phyloP scores from a whole-genome alignment of 345 rosid genomes.

The Gossypium bickii region DNA sequence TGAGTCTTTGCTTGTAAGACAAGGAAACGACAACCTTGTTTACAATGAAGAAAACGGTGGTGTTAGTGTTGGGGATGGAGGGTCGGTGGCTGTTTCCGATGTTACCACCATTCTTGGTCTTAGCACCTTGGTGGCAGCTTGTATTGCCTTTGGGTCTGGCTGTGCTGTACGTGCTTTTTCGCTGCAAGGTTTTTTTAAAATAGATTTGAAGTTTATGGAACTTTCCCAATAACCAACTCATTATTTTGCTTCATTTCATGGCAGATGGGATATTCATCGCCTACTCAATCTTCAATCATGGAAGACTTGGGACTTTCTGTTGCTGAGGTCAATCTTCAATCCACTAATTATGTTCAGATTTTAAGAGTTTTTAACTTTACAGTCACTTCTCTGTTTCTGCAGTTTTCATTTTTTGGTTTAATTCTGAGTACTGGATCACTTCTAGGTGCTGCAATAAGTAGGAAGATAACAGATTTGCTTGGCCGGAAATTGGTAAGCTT shows the following conservation, averaged over 20 bases:
- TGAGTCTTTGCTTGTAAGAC: background rate
- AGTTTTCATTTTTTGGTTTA: conserved; percentile 17
- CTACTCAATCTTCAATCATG: conserved; percentile 36
- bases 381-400: background rate
- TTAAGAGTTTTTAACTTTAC: too few species aligned
- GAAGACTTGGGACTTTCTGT: conserved; percentile 39
- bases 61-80: background rate
- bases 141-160: background rate
- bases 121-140: conserved; percentile 6
- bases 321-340: conserved; percentile 22
- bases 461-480: conserved; percentile 34
- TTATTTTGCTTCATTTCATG: background rate
- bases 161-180: background rate
- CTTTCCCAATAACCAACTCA: background rate
- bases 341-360: background rate
- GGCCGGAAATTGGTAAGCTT: conserved; percentile 31
- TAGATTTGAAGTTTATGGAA: background rate
- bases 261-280: conserved; percentile 46
- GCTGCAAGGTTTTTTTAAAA: background rate
- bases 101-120: conserved; percentile 11
- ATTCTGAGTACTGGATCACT: conserved; percentile 34
- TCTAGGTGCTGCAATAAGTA: conserved; percentile 36
- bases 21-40: background rate
- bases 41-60: background rate
- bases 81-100: background rate